Evolutionary conservation across 257 asterid genomes (phyloP).

Genomic region (Salvia splendens): DNA sequence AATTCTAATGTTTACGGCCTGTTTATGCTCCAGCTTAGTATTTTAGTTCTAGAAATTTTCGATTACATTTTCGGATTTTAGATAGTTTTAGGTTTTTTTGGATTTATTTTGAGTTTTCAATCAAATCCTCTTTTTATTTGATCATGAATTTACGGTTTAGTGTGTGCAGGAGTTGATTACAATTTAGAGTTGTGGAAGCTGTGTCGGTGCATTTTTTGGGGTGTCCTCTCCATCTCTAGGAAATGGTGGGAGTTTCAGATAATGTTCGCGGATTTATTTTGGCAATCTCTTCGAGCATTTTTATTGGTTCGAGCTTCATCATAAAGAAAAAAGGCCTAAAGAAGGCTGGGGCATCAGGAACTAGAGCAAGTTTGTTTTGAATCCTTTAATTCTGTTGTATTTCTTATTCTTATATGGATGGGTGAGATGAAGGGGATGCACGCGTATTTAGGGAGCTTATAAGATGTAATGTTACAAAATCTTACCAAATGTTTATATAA

Average conservation of each 20-base stretch:
- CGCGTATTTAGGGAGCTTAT: too few relatives aligned
- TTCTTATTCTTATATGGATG: neutral
- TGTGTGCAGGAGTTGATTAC: constrained; percentile 31
- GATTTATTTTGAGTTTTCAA: too few relatives aligned
- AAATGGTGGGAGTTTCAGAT: constrained; percentile 53
- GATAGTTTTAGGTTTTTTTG: too few relatives aligned
- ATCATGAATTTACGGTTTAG: constrained; percentile 1
- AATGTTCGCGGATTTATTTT: constrained; percentile 48
- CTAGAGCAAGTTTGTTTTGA: constrained; percentile 49
- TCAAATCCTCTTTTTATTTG: too few relatives aligned
- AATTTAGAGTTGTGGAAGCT: neutral
- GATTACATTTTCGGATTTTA: too few relatives aligned
- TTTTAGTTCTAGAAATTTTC: too few relatives aligned
- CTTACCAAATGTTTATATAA: too few relatives aligned
- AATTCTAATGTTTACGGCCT: too few relatives aligned
- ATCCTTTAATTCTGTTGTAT: neutral
- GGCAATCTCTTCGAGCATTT: constrained; percentile 54
- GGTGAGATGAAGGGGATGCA: constrained; percentile 4
- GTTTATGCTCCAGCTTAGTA: too few relatives aligned
- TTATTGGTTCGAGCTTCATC: constrained; percentile 61
- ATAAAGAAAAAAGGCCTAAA: constrained; percentile 55
- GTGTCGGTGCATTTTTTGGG: neutral
- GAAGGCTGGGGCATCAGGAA: constrained; percentile 45
- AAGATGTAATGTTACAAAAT: too few relatives aligned
- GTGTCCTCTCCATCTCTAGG: constrained; percentile 29